Base-by-base conservation (phyloP, 495 filamentous ascomycete genomes). In the Amorphotheca resinae region DNA sequence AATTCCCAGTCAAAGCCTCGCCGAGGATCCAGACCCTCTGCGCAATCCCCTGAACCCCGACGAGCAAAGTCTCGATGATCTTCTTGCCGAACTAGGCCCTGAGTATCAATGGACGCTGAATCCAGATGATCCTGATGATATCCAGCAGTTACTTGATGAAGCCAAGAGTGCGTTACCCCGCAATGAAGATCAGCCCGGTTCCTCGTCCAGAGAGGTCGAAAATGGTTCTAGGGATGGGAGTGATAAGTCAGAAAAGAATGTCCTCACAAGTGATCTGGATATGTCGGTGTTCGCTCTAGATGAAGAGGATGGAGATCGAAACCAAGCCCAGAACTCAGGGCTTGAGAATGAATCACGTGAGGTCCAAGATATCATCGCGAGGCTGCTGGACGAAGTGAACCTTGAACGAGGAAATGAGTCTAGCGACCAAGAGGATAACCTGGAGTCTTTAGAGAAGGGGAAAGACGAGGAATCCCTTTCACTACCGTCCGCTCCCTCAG, bases 51-150 rank as follows among this genome's bases (percentile, higher is more conserved):
- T 39, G 16, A 42, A 42, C 9, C 21, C 33, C 8, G 46, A 57
- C 25, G 43, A 55, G 9, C 45, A 49, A 30, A 59, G 52, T 6
- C 38, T 65, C 2, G 62, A 65, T 34, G 62, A 65, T 34, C 52
- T 65, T 1, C 50, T 65, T 4, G 57, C 59, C 20, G 59, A 62
- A 12, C 40, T 65, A 17, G 59, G 53, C 2, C 49, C 53, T 12
- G 59, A 62, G 28, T 60, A 62, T 20, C 53, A 64, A 34, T 62
- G 49, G 49, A 44, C 18, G 1, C 18, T 60, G 9, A 50, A 58
- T n/a, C 44, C 48, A 9, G 49, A 55, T 25, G 62, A 64, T 22
- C 42, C 52, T 6, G 33, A 37, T 3, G 52, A 62, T 31, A 53
- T 57, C 14, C 2, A 52, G n/a, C 49, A 48, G 9, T 44, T 64